Evolutionary conservation across 1,284 basidiomycete species (phyloP).

Genomic region (Ustilago cynodontis): DNA sequence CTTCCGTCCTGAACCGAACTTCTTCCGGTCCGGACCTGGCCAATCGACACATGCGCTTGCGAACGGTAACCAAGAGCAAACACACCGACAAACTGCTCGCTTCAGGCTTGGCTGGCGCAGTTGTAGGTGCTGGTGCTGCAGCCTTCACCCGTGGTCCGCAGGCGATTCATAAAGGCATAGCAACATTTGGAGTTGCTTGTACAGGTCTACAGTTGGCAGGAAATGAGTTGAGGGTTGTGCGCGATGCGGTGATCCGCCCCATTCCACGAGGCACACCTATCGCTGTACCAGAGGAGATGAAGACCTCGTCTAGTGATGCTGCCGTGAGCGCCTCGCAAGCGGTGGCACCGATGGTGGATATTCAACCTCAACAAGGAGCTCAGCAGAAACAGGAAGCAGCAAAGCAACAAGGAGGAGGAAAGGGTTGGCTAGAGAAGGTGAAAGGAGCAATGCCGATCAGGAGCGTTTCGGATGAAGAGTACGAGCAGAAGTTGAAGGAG

Average conservation of each 20-base stretch:
- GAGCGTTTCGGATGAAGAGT: constrained; percentile 55
- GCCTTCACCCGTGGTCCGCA: constrained; percentile 15
- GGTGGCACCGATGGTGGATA: constrained; percentile 10
- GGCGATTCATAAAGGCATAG: constrained; percentile 31
- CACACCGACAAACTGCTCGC: constrained; percentile 43
- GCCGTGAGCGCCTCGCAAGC: constrained; percentile 16
- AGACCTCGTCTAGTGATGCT: constrained; percentile 1
- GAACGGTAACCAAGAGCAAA: constrained; percentile 15
- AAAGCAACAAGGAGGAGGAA: not conserved
- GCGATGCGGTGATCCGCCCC: constrained; percentile 29
- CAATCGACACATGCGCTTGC: constrained; percentile 34
- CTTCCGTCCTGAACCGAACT: constrained; percentile 41
- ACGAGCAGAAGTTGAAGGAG: constrained; percentile 43
- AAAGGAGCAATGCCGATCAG: constrained; percentile 39
- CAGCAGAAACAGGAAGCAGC: not conserved
- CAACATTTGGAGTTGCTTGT: constrained; percentile 45
- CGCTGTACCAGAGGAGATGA: constrained; percentile 1
- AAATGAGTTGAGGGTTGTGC: constrained; percentile 42
- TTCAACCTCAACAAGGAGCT: constrained; percentile 6
- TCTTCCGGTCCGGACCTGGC: constrained; percentile 34
- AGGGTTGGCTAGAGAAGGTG: constrained; percentile 29
- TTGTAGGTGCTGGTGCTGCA: constrained; percentile 42
- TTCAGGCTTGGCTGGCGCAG: constrained; percentile 38
- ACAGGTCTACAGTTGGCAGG: constrained; percentile 38
- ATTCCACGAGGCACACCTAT: not conserved